Percentiles rank a stretch among this genome's conserved stretches.
Conservation (phyloP, 768 basidiomycete genomes). For the Trametopsis cervina region DNA sequence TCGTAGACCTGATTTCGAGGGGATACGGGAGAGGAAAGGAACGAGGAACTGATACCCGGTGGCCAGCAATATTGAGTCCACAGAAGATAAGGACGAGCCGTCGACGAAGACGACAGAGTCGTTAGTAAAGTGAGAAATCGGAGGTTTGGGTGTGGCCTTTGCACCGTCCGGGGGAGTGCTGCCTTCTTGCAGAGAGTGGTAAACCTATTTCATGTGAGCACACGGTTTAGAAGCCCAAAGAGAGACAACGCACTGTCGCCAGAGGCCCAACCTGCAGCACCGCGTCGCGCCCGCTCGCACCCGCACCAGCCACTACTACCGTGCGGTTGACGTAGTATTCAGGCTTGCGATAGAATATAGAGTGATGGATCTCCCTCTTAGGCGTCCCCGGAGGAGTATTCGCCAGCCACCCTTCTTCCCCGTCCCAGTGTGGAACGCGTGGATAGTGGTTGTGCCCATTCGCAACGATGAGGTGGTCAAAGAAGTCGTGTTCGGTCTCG, state of each 20-base stretch:
- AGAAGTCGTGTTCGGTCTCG: slow-evolving; percentile 14
- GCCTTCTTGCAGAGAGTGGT: slow-evolving; percentile 27
- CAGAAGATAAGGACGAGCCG: slow-evolving; percentile 30
- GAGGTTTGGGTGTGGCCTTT: slow-evolving; percentile 28
- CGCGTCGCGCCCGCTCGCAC: slow-evolving; percentile 40
- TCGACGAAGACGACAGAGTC: slow-evolving; percentile 41
- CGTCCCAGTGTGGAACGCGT: slow-evolving; percentile 35
- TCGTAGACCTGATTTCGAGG: slow-evolving; percentile 15
- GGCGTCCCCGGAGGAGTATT: slow-evolving; percentile 16
- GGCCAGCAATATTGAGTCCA: slow-evolving; percentile 43
- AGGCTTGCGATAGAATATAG: slow-evolving; percentile 46
- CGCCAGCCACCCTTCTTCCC: slow-evolving; percentile 43
- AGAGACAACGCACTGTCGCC: slow-evolving; percentile 33
- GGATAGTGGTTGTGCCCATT: slow-evolving; percentile 53
- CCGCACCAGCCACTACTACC: slow-evolving; percentile 45
- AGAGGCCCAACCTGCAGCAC: slow-evolving; percentile 33
- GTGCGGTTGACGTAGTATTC: slow-evolving; percentile 33
- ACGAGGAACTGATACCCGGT: slow-evolving; percentile 50
- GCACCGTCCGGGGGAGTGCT: slow-evolving; percentile 17
- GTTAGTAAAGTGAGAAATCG: slow-evolving; percentile 41
- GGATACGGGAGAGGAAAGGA: slow-evolving; percentile 35
- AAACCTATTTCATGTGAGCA: too few species aligned
- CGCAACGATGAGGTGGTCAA: slow-evolving; percentile 51
- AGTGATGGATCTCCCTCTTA: slow-evolving; percentile 40
- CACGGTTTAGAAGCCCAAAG: neutral